Conservation (phyloP, 2,329 filamentous ascomycete species). For the Lachnellula occidentalis region DNA sequence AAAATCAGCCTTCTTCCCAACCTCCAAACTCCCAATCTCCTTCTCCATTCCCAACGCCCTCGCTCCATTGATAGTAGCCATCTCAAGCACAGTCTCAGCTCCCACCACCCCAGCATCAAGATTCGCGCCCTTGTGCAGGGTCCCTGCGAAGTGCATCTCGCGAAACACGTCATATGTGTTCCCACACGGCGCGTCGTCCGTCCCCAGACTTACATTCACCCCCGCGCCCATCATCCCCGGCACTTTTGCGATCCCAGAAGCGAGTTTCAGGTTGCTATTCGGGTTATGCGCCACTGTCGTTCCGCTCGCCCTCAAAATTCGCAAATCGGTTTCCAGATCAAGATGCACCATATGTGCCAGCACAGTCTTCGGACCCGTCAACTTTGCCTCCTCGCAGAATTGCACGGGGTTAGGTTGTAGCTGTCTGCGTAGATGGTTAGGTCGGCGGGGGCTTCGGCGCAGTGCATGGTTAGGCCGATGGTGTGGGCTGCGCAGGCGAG, state of each 20-base stretch:
- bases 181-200: conserved; percentile 48
- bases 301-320: conserved; percentile 34
- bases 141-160: conserved; percentile 47
- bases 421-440: conserved; percentile 33
- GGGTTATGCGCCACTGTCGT: conserved; percentile 47
- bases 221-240: conserved; percentile 38
- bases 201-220: conserved; percentile 45
- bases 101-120: conserved; percentile 38
- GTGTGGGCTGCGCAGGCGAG: conserved; percentile 34
- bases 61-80: conserved; percentile 48
- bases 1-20: conserved; percentile 53
- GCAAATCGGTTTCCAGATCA: conserved; percentile 37
- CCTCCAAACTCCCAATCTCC: conserved; percentile 46
- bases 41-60: conserved; percentile 45
- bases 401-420: conserved; percentile 39
- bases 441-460: conserved; percentile 39
- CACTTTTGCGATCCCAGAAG: conserved; percentile 43
- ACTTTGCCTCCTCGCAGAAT: conserved; percentile 35
- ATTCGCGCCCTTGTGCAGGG: conserved; percentile 41
- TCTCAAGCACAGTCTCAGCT: conserved; percentile 42
- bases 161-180: conserved; percentile 47
- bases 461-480: conserved; percentile 44
- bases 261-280: conserved; percentile 47
- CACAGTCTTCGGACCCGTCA: conserved; percentile 39
- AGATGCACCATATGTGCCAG: conserved; percentile 49